These are phyloP conservation scores for Cercospora sp. DNA, from an alignment of 2,329 filamentous ascomycete species.

Conservation along the genomic window DNA sequence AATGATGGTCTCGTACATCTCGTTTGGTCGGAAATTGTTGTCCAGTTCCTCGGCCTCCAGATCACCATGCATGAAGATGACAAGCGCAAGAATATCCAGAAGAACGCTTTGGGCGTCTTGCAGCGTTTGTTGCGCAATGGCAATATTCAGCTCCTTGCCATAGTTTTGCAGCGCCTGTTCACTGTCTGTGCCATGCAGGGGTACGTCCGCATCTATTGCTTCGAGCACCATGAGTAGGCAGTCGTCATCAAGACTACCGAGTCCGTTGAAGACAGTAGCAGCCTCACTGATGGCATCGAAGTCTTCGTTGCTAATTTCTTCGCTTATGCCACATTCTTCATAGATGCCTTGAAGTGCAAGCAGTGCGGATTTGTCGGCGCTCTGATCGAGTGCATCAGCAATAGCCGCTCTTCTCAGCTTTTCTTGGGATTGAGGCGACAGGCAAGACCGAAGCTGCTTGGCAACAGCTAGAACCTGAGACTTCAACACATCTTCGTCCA, in stretches of 20 bases:
- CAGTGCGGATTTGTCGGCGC: conserved; percentile 44
- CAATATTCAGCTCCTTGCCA: conserved; percentile 72
- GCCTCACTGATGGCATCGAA: conserved; percentile 67
- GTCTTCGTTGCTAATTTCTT: conserved; percentile 79
- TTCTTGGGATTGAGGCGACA: conserved; percentile 23
- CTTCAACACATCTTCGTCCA: conserved; percentile 31
- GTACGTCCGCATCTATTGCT: conserved; percentile 46
- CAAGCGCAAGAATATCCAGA: conserved; percentile 77
- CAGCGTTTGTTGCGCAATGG: conserved; percentile 76
- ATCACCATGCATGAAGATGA: conserved; percentile 84
- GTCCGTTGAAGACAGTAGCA: conserved; percentile 65
- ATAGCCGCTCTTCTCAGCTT: conserved; percentile 19
- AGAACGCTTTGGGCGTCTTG: conserved; percentile 71
- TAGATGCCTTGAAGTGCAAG: conserved; percentile 78
- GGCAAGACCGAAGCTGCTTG: conserved; percentile 20
- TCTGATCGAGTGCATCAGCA: conserved; percentile 20
- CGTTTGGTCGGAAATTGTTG: conserved; percentile 60
- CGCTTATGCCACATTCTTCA: conserved; percentile 73
- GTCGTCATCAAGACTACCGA: conserved; percentile 52
- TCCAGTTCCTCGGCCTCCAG: conserved; percentile 71
- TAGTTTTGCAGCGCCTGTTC: conserved; percentile 65
- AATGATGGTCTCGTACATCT: conserved; percentile 69
- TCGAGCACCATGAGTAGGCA: conserved; percentile 55
- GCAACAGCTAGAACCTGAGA: conserved; percentile 27
- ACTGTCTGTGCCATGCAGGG: conserved; percentile 42